Conservation (phyloP, 179 eudicot genomes). For the Corrigiola litoralis region DNA sequence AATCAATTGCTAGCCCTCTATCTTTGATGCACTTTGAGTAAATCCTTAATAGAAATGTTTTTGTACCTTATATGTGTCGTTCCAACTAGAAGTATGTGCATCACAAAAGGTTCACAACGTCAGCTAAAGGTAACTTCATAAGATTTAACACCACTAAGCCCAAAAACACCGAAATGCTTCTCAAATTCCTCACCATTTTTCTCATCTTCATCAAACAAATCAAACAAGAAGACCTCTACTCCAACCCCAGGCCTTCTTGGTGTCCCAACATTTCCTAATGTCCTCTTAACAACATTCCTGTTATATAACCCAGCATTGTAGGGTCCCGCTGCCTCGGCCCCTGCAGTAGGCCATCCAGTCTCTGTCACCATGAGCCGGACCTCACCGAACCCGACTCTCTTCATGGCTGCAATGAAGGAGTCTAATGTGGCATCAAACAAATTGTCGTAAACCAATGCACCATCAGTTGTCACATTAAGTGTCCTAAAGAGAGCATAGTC, state of each 20-base stretch:
- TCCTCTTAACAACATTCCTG: slow-evolving; percentile 49
- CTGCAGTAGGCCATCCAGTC: slow-evolving; percentile 84
- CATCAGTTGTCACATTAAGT: slow-evolving; percentile 26
- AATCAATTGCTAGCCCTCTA: too few species aligned
- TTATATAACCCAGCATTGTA: slow-evolving; percentile 63
- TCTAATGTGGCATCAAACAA: slow-evolving; percentile 67
- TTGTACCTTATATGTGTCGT: too few species aligned
- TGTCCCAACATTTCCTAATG: slow-evolving; percentile 47
- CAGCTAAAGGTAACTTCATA: slow-evolving; percentile 55
- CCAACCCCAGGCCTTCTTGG: slow-evolving; percentile 73
- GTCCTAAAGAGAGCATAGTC: slow-evolving; percentile 51
- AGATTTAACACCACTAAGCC: slow-evolving; percentile 47
- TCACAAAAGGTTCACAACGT: too few species aligned
- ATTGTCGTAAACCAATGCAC: slow-evolving; percentile 42
- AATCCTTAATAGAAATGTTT: too few species aligned
- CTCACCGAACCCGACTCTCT: slow-evolving; percentile 50
- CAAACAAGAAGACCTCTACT: slow-evolving; percentile 75
- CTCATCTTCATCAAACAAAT: slow-evolving; percentile 67
- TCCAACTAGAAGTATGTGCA: too few species aligned
- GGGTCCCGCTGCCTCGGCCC: slow-evolving; percentile 42
- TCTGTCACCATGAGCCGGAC: slow-evolving; percentile 60
- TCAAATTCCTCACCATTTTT: slow-evolving; percentile 57
- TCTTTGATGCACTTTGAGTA: too few species aligned
- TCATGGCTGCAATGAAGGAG: slow-evolving; percentile 68
- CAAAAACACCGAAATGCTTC: slow-evolving; percentile 73